phyloP scores from a whole-genome alignment of 73 alveolate genomes.

The Paramecium sexaurelia region DNA sequence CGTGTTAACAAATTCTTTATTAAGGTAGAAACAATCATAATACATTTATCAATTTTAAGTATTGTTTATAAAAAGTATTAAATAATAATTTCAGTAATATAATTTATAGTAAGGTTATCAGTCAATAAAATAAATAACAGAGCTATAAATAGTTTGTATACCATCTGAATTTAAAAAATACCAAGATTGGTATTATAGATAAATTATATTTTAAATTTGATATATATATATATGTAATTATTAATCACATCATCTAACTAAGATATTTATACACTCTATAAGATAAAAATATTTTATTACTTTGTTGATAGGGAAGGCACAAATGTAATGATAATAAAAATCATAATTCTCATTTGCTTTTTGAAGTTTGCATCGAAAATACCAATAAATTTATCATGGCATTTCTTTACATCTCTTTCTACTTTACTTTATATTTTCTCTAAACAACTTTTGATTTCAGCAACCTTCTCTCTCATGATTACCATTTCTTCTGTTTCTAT shows the following conservation, averaged over 20 bases:
- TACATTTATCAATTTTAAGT: no score
- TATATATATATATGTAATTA: no score
- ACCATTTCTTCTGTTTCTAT: slow-evolving; percentile 38
- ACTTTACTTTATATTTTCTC: neutral
- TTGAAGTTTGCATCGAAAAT: slow-evolving; percentile 33
- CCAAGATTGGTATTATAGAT: neutral
- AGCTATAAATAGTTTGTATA: neutral
- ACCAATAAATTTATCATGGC: slow-evolving; percentile 48
- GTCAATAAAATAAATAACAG: neutral
- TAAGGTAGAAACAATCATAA: neutral
- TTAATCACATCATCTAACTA: slow-evolving; percentile 22
- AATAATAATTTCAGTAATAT: no score
- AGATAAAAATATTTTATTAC: neutral
- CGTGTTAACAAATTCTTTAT: neutral
- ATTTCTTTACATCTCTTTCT: slow-evolving; percentile 35
- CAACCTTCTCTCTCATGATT: slow-evolving; percentile 40
- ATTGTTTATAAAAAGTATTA: no score
- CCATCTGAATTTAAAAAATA: neutral
- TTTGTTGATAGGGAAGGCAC: neutral
- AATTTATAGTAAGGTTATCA: no score
- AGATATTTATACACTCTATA: slow-evolving; percentile 1
- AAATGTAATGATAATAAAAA: slow-evolving; percentile 36
- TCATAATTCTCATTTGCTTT: slow-evolving; percentile 33
- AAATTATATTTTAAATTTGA: no score
- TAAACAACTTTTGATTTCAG: neutral